phyloP scores from a whole-genome alignment of 768 basidiomycete species.

The Clavaria fumosa region DNA sequence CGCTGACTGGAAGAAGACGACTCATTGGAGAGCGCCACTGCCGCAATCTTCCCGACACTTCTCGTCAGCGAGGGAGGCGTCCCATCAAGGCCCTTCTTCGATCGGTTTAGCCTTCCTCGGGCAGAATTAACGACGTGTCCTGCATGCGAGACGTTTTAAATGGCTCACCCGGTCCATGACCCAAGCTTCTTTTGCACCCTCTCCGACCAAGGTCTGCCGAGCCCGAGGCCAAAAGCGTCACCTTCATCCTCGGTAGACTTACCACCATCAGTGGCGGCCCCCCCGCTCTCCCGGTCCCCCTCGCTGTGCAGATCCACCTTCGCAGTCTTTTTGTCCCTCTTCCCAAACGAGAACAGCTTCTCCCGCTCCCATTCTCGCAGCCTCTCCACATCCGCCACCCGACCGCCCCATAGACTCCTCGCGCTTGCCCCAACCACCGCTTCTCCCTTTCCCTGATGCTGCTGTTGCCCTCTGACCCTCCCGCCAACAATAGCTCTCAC shows the following conservation, averaged over 20 bases:
- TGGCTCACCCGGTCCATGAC: constrained; percentile 28
- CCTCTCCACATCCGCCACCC: constrained; percentile 21
- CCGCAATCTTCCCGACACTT: background rate
- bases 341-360: constrained; percentile 1
- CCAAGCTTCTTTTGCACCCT: constrained; percentile 29
- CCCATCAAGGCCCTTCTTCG: constrained; percentile 10
- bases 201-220: constrained; percentile 28
- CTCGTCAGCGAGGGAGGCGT: background rate
- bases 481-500: constrained; percentile 29
- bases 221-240: constrained; percentile 17
- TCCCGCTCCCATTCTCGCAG: constrained; percentile 24
- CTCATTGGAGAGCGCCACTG: background rate
- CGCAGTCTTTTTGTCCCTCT: constrained; percentile 9
- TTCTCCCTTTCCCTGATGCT: constrained; percentile 12
- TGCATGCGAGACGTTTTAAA: background rate
- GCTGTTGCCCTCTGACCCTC: constrained; percentile 12
- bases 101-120: constrained; percentile 13
- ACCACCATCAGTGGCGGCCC: constrained; percentile 18
- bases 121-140: background rate
- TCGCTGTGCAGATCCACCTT: constrained; percentile 8
- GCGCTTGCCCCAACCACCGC: constrained; percentile 25
- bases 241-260: constrained; percentile 32
- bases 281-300: constrained; percentile 11
- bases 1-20: background rate
- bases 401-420: constrained; percentile 30